Evolutionary conservation across 2,329 filamentous ascomycete species (phyloP).

Genomic region (Trichoderma oligosporum): DNA sequence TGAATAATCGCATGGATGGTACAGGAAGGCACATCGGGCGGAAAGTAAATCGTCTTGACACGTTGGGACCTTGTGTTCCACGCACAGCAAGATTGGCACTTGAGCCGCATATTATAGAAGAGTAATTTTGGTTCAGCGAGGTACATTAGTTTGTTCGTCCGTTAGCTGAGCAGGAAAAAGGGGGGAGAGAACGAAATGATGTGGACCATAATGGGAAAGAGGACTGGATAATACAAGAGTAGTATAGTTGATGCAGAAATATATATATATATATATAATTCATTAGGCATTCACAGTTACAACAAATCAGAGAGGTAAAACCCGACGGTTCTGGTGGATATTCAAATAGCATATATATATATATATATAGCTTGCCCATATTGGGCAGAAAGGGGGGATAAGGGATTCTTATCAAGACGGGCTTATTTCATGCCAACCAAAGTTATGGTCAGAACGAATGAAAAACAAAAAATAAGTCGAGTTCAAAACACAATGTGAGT

Average conservation of each 20-base stretch:
- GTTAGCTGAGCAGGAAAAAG: background rate
- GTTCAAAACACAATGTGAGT: background rate
- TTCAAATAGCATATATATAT: background rate
- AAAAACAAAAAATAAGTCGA: background rate
- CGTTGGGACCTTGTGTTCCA: conserved; percentile 42
- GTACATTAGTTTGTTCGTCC: too few species aligned
- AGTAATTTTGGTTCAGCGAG: conserved; percentile 18
- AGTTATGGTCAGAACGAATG: background rate
- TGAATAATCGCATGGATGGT: conserved; percentile 53
- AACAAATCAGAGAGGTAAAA: background rate
- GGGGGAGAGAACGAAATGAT: background rate
- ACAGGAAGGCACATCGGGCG: conserved; percentile 40
- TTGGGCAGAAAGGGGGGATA: background rate
- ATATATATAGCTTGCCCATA: background rate
- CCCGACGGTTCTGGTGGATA: background rate
- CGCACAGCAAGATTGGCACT: conserved; percentile 34
- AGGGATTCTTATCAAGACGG: too few species aligned
- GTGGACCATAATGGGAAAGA: background rate
- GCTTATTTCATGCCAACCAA: background rate
- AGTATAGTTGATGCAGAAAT: background rate
- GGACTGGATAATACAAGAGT: background rate
- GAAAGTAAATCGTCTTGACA: conserved; percentile 40
- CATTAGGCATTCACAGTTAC: background rate
- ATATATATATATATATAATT: too few species aligned
- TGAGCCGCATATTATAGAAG: conserved; percentile 38